These are phyloP conservation scores for Talaromyces sp. DNA, from an alignment of 2,329 filamentous ascomycete genomes.

Conservation along the genomic window DNA sequence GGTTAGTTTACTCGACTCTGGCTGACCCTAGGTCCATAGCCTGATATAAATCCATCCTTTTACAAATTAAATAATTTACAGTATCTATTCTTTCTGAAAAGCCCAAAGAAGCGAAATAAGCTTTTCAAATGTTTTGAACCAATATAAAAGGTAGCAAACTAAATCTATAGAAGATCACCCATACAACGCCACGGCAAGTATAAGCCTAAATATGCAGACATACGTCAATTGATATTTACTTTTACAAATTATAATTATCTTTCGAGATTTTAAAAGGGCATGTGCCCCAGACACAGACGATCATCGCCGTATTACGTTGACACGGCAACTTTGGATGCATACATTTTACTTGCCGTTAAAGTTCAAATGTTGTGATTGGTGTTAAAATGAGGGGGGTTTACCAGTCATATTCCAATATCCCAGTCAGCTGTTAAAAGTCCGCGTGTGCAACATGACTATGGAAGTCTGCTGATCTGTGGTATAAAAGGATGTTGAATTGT, in stretches of 20 bases:
- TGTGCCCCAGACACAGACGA: background rate
- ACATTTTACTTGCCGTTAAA: background rate
- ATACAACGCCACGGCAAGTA: background rate
- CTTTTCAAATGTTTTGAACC: too few relatives aligned
- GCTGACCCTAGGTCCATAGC: too few relatives aligned
- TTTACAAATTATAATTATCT: too few relatives aligned
- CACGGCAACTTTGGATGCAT: background rate
- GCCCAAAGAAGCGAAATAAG: too few relatives aligned
- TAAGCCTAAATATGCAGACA: too few relatives aligned
- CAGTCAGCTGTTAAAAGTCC: background rate
- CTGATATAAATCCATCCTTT: too few relatives aligned
- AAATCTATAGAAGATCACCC: too few relatives aligned
- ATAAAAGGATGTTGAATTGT: background rate
- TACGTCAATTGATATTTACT: too few relatives aligned
- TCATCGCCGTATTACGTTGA: background rate
- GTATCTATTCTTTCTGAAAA: too few relatives aligned
- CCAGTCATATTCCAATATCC: background rate
- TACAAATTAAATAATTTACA: too few relatives aligned
- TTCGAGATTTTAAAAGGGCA: background rate
- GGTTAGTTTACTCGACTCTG: too few relatives aligned
- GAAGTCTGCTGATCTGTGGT: background rate
- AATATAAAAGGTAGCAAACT: too few relatives aligned
- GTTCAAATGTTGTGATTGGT: background rate
- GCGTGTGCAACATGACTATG: background rate
- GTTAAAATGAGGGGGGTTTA: background rate